A percentile compares a stretch with the other conserved stretches of the same genome.
phyloP scores from a whole-genome alignment of 2,329 filamentous ascomycete genomes.

The Colletotrichum tabaci region DNA sequence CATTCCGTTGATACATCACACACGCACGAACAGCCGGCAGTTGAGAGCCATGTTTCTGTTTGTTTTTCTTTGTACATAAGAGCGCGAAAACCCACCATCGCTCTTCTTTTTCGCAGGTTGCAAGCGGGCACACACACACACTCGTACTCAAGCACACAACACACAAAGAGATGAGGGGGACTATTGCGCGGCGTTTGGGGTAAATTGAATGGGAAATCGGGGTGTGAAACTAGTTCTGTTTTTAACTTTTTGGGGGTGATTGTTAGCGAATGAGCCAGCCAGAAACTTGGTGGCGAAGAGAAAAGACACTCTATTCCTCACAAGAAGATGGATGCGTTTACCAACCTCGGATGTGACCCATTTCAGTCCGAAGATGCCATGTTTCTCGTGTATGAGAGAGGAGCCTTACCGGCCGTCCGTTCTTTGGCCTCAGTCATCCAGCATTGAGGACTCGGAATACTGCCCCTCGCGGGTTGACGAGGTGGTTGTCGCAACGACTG shows the following conservation, averaged over 20 bases:
- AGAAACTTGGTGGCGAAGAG: slow-evolving; percentile 4
- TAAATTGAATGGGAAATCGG: not conserved
- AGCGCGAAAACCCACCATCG: slow-evolving; percentile 1
- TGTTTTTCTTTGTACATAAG: slow-evolving; percentile 9
- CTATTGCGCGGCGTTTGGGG: slow-evolving; percentile 16
- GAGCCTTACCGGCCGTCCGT: no score
- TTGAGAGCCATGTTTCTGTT: not conserved
- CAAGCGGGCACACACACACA: not conserved
- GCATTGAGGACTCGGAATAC: not conserved
- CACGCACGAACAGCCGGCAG: not conserved
- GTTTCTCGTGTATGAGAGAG: no score
- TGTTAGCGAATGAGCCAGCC: slow-evolving; percentile 1
- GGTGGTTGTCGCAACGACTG: slow-evolving; percentile 1
- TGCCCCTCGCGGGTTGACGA: not conserved
- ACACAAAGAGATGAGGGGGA: not conserved
- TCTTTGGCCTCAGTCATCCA: no score
- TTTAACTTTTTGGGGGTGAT: not conserved
- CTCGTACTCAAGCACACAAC: not conserved
- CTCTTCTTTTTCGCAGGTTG: not conserved
- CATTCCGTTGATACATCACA: slow-evolving; percentile 6
- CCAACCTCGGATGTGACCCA: no score
- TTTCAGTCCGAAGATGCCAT: not conserved
- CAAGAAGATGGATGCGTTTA: no score
- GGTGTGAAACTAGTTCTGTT: not conserved
- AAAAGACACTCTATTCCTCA: not conserved